Base-by-base conservation (phyloP, 768 basidiomycete species). In the Glaciozyma martinii region DNA sequence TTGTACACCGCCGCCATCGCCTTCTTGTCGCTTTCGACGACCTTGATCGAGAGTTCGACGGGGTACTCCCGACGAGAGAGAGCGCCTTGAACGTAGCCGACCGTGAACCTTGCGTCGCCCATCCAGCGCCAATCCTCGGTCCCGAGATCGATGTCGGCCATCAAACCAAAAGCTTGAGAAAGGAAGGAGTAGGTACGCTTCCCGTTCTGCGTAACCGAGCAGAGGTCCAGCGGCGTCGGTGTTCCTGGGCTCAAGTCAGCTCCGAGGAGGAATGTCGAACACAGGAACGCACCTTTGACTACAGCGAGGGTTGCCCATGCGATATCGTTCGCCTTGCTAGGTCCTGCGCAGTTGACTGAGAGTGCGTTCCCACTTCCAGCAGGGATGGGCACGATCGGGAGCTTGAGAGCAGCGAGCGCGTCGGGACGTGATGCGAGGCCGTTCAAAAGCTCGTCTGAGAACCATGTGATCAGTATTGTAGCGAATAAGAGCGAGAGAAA, bases 101-200 rank as follows among this genome's bases (percentile, higher is more conserved):
- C 78, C 37, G 86, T 74, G 75, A 93, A 93, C 13, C 90, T 85
- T 18, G 81, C 78, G 72, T 86, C 86, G 15, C 90, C 90, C 85
- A 93, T 85, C 86, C 87, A 71, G 12, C 72, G 60, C 27, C 15
- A 52, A 10, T 15, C 29, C 65, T 92, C 90, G 2, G 90, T 93
- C 0, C 76, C 75, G 61, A 70, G 44, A 23, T 73, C 72, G 47
- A 90, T 65, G 67, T 92, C 89, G 4, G 90, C 89, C 84, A 90
- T 87, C 40, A 93, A 79, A 4, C 90, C 90, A 27, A 89, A 73
- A 4, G 85, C 81, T 77, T 90, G 89, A 0, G 87, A 84, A 84
- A 92, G 85, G 79, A 89, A 92, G 19, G 88, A 89, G 72, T 88
- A 80, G 3, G 79, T 80, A 10, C 82, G 80, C 67, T 81, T 85